Evolutionary conservation across 2,329 filamentous ascomycete species (phyloP), one percentile per base, ranked within the genome.

Genomic region (Fusarium goolgardi): DNA sequence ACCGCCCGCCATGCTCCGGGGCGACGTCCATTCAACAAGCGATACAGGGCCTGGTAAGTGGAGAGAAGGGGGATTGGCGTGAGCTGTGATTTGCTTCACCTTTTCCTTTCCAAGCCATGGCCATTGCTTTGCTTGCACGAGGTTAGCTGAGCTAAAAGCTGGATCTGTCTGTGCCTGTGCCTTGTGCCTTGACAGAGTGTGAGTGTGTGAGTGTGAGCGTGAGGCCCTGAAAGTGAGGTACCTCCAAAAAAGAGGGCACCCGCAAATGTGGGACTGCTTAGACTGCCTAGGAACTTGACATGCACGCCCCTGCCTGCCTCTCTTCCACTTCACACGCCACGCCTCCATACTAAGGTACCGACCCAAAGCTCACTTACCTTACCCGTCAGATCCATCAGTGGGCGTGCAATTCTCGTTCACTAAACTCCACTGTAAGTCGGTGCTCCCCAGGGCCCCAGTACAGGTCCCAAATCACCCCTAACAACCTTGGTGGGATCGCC

Each of bases 391-490:
- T 35, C 46, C 18, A 49, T 35, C 55, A 29, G 31, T 56, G 59
- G 57, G 56, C 40, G 59, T 59, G 55, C 62, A 56, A 25, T 44
- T 41, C 32, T 50, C 40, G 40, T 47, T 55, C 55, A 54, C 67
- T 68, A 59, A 55, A 70, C 67, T 62, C 67, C 67, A 70, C 67
- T 70, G 58, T 63, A 70, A 64, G 63, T 70, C 55, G 63, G 37
- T 51, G 67, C 67, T 63, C 60, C 58, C 67, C 59, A 70, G 60
- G 54, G 67, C 67, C 67, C 66, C 63, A 71, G 70, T 69, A 69
- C 64, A 39, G 62, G 66, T 65, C 58, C 63, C 69, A 73, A 75
- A 75, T 77, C 76, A 75, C 76, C 76, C 76, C 75, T 77, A 77
- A 75, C 73, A 75, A 75, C 73, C 69, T 73, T 65, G 70, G 70